Evolutionary conservation across 148 eudicot species (phyloP).

Genomic region (Hydrangea macrophylla): DNA sequence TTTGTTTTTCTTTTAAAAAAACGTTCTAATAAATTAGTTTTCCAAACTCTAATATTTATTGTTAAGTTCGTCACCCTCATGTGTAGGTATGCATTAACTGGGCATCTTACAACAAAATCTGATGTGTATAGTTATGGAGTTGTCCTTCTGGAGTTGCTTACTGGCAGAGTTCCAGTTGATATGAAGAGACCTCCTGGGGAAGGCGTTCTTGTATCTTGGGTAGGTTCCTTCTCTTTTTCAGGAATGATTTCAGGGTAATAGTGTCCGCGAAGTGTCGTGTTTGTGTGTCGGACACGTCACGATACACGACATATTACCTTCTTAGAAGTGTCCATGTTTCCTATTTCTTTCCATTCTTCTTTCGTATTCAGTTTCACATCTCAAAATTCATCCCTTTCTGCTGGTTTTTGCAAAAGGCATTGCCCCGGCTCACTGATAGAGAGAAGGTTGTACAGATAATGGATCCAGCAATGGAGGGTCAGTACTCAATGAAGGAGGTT

Average conservation of each 20-base stretch:
- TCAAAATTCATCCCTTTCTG: neutral
- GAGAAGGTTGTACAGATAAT: constrained; percentile 78
- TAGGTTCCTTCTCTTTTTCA: constrained; percentile 26
- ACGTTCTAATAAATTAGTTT: neutral
- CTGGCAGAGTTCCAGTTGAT: constrained; percentile 91
- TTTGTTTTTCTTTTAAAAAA: neutral
- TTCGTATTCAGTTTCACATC: neutral
- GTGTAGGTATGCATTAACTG: constrained; percentile 89
- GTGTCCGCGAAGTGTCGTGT: no score
- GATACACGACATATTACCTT: no score
- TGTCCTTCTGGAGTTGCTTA: constrained; percentile 88
- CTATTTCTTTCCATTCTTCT: neutral
- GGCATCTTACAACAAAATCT: constrained; percentile 90
- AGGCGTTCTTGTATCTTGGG: constrained; percentile 95
- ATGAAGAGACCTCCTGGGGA: constrained; percentile 85
- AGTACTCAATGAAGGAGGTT: constrained; percentile 76
- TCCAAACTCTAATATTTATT: neutral
- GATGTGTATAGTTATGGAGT: constrained; percentile 97
- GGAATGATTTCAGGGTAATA: neutral
- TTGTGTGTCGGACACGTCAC: no score
- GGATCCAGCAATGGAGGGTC: constrained; percentile 88
- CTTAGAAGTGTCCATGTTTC: no score
- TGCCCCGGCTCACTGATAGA: constrained; percentile 83
- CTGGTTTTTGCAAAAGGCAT: constrained; percentile 43
- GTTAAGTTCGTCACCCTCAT: neutral